Percentiles rank a stretch among this genome's conserved stretches.
Conservation (phyloP, 495 filamentous ascomycete species). For the Chlorociboria aeruginascens region DNA sequence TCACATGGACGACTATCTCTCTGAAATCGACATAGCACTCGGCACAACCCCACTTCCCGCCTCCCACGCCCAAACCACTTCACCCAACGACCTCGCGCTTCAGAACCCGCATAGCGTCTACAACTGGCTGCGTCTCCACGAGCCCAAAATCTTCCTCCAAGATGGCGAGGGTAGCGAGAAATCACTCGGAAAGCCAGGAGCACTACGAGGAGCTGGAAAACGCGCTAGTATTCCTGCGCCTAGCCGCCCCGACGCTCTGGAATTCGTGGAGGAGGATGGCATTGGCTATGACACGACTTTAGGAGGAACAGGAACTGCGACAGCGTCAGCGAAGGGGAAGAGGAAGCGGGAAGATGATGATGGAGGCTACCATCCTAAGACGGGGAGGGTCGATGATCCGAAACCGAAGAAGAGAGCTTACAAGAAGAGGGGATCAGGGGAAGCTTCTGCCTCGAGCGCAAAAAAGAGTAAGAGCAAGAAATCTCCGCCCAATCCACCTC, state of each 20-base stretch:
- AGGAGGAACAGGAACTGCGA: constrained; percentile 24
- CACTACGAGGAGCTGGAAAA: constrained; percentile 23
- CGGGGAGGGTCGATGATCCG: background rate
- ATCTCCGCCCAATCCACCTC: constrained; percentile 1
- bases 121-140: constrained; percentile 79
- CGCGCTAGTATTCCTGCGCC: constrained; percentile 26
- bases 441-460: background rate
- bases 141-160: constrained; percentile 73
- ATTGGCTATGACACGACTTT: constrained; percentile 23
- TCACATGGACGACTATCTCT: constrained; percentile 70
- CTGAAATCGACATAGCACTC: constrained; percentile 54
- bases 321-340: constrained; percentile 29
- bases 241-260: constrained; percentile 18
- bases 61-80: background rate
- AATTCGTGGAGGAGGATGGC: constrained; percentile 22
- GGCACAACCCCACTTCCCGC: constrained; percentile 21
- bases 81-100: constrained; percentile 40
- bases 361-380: constrained; percentile 54
- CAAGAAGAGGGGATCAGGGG: constrained; percentile 10
- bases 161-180: constrained; percentile 60
- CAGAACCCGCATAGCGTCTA: constrained; percentile 77
- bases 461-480: constrained; percentile 2
- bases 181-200: constrained; percentile 33
- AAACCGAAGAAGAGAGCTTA: constrained; percentile 12
- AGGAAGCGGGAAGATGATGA: constrained; percentile 54